phyloP scores from a whole-genome alignment of 495 filamentous ascomycete species.

The Amphirosellinia nigrospora region DNA sequence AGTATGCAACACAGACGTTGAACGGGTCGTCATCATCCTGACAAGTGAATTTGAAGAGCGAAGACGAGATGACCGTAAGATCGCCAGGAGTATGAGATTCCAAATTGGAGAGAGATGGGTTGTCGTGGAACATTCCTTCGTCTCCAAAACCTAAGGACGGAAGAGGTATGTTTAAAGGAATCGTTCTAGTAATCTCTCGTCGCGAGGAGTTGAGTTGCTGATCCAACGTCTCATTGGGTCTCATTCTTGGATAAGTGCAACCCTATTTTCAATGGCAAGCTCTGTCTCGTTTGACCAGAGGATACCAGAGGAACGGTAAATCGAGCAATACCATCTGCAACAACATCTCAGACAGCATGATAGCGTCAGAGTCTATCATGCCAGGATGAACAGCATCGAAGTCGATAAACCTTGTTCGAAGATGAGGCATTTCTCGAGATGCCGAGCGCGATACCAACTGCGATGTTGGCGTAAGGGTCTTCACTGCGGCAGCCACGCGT shows the following conservation, averaged over 20 bases:
- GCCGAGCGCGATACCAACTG: background rate
- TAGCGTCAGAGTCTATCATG: background rate
- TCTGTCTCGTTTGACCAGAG: conserved; percentile 7
- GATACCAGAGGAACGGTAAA: background rate
- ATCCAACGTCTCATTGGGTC: too few relatives aligned
- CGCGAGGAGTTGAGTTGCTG: too few relatives aligned
- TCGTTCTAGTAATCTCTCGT: too few relatives aligned
- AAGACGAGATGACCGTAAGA: background rate
- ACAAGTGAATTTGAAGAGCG: background rate
- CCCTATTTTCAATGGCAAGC: background rate
- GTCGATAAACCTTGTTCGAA: background rate
- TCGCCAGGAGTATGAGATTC: too few relatives aligned
- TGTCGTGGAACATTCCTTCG: too few relatives aligned
- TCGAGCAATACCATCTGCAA: background rate
- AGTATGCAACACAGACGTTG: too few relatives aligned
- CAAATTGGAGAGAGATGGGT: too few relatives aligned
- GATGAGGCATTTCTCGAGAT: background rate
- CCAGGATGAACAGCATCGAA: background rate
- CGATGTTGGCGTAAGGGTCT: conserved; percentile 1
- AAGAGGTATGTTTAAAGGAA: too few relatives aligned
- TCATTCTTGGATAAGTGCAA: background rate
- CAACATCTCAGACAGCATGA: background rate
- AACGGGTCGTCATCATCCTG: background rate
- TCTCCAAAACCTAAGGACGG: background rate
- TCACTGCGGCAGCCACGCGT: background rate